These are phyloP conservation scores for Cadophora sp. DNA, from an alignment of 2,329 filamentous ascomycete species.

Conservation along the genomic window DNA sequence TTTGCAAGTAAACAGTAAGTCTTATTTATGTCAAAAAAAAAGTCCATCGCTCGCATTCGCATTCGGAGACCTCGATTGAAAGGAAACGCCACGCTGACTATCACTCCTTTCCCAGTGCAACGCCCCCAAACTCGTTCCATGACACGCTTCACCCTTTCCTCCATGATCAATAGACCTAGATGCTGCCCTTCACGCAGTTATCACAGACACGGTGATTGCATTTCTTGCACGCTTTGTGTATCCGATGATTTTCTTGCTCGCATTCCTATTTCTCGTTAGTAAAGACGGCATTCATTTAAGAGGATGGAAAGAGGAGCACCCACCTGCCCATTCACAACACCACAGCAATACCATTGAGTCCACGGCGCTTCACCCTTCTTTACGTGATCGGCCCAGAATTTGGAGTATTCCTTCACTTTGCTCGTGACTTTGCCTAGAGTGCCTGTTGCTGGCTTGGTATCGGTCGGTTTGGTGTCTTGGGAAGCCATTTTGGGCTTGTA, in stretches of 20 bases:
- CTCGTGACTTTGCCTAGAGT: slow-evolving; percentile 13
- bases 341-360: slow-evolving; percentile 37
- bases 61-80: neutral
- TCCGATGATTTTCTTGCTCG: slow-evolving; percentile 31
- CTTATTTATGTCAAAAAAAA: neutral
- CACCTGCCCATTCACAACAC: slow-evolving; percentile 24
- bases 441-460: slow-evolving; percentile 2
- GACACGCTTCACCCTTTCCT: neutral
- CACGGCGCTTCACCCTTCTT: slow-evolving; percentile 34
- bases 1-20: neutral
- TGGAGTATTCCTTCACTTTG: slow-evolving; percentile 25
- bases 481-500: neutral
- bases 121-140: neutral
- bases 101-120: neutral
- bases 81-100: slow-evolving; percentile 4
- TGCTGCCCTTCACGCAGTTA: slow-evolving; percentile 32
- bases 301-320: slow-evolving; percentile 14
- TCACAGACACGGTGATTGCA: slow-evolving; percentile 32
- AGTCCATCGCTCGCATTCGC: slow-evolving; percentile 7
- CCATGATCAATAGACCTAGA: neutral
- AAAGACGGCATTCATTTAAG: neutral
- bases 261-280: slow-evolving; percentile 21
- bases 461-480: neutral
- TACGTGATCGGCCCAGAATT: slow-evolving; percentile 29
- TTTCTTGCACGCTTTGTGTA: slow-evolving; percentile 33